Base-by-base conservation (phyloP, 2,329 filamentous ascomycete genomes). In the Cladosporium cucumerinum region DNA sequence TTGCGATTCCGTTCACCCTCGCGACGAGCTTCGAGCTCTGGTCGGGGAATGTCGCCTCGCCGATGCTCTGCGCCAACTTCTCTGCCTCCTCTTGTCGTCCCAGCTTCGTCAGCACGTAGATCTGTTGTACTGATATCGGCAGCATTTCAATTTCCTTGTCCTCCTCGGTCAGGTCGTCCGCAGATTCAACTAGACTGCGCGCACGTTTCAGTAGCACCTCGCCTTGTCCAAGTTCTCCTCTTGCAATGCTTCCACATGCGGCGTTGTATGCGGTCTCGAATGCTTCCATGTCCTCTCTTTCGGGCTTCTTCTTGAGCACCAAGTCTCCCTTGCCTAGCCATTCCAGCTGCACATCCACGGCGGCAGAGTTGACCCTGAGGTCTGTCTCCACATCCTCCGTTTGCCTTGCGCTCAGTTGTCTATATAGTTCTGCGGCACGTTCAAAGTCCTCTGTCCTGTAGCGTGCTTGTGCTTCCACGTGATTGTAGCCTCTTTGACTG, bases 181-280 rank as follows among this genome's bases (percentile, higher is more conserved):
- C 84, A 5, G 85, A 85, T 74, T 90, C 87, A 74, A 91, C 95
- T 23, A 94, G 80, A 69, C 88, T 85, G 81, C 84, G 85, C 2
- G 92, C 88, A 62, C 88, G 84, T 77, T 88, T 89, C 66, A 95
- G 79, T 64, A 93, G 81, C 26, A 89, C 80, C 25, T 86, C 83
- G 1, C 87, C 91, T 69, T 87, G 84, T 5, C 79, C 82, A 43
- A 91, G 80, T 70, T 91, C 88, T 8, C 87, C 89, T 55, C 86
- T 82, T 16, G 89, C 89, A 71, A 95, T 87, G 74, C 86, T 87
- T 23, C 84, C 84, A 75, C 91, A 94, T 10, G 90, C 91, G 26
- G 87, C 85, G 76, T 96, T 96, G 79, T 91, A 96, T 12, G 90
- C 88, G 28, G 89, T 88, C 79, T 95, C 92, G 70, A 95, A 95